phyloP scores from a whole-genome alignment of 2,329 filamentous ascomycete species.

The Hymenoscyphus salicellus region DNA sequence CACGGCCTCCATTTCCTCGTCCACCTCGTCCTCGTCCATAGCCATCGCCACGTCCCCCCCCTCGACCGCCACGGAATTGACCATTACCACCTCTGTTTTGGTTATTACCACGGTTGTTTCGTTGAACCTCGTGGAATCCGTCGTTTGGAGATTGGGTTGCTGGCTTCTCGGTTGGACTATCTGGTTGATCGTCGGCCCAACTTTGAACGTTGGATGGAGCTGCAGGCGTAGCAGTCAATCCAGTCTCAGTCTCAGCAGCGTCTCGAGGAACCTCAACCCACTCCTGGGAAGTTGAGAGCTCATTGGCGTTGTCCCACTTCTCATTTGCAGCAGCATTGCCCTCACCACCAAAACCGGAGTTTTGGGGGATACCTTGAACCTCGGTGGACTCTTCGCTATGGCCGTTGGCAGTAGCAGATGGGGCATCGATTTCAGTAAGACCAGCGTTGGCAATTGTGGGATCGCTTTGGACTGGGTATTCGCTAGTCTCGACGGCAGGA shows the following conservation, averaged over 20 bases:
- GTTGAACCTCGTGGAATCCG: constrained; percentile 70
- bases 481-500: constrained; percentile 36
- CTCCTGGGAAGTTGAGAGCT: constrained; percentile 36
- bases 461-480: constrained; percentile 51
- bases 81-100: constrained; percentile 46
- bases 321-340: constrained; percentile 60
- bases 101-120: constrained; percentile 37
- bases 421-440: constrained; percentile 63
- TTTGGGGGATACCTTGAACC: constrained; percentile 44
- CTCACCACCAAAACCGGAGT: constrained; percentile 48
- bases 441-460: constrained; percentile 65
- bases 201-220: constrained; percentile 59
- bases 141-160: constrained; percentile 44
- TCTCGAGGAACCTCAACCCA: constrained; percentile 66
- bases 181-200: constrained; percentile 79
- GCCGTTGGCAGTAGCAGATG: constrained; percentile 43
- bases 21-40: constrained; percentile 49
- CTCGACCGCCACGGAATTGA: constrained; percentile 48
- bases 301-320: constrained; percentile 56
- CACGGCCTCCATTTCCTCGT: constrained; percentile 13
- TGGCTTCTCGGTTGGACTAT: constrained; percentile 42
- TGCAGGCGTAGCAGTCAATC: constrained; percentile 54
- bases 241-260: constrained; percentile 69
- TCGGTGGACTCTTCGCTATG: constrained; percentile 40
- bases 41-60: constrained; percentile 49